Evolutionary conservation across 2,329 filamentous ascomycete genomes (phyloP).

Genomic region (Clonostachys byssicola): DNA sequence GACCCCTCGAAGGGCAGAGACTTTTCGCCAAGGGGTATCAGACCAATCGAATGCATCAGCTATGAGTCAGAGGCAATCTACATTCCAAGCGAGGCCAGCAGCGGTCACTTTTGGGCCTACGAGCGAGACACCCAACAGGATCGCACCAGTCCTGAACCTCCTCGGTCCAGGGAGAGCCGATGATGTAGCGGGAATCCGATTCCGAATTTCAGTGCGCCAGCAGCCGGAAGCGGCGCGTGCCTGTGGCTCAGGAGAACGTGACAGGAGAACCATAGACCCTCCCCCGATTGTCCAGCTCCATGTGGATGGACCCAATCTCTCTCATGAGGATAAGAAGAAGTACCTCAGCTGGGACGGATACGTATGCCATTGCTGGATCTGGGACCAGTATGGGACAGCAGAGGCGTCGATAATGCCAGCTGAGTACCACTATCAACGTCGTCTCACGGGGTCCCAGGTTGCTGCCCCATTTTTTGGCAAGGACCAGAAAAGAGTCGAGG

Average conservation of each 20-base stretch:
- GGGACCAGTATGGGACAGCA: conserved; percentile 61
- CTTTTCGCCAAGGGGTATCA: too few relatives aligned
- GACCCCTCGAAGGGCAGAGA: too few relatives aligned
- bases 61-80: too few relatives aligned
- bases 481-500: conserved; percentile 69
- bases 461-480: conserved; percentile 72
- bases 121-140: not conserved
- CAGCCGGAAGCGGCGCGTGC: conserved; percentile 75
- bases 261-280: conserved; percentile 77
- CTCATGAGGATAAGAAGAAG: conserved; percentile 46
- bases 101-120: not conserved
- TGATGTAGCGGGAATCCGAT: conserved; percentile 14
- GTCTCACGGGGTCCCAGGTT: conserved; percentile 77
- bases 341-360: conserved; percentile 59
- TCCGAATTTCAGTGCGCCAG: conserved; percentile 55
- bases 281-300: conserved; percentile 76
- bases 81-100: too few relatives aligned
- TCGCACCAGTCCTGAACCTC: conserved; percentile 14
- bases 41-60: too few relatives aligned
- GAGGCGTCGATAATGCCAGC: conserved; percentile 71
- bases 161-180: conserved; percentile 10
- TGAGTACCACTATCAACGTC: conserved; percentile 67
- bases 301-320: conserved; percentile 52
- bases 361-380: conserved; percentile 76
- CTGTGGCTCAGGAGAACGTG: conserved; percentile 79